Base-by-base conservation (phyloP, 164 flowering plant species). In the Magnolia kwangsiensis region DNA sequence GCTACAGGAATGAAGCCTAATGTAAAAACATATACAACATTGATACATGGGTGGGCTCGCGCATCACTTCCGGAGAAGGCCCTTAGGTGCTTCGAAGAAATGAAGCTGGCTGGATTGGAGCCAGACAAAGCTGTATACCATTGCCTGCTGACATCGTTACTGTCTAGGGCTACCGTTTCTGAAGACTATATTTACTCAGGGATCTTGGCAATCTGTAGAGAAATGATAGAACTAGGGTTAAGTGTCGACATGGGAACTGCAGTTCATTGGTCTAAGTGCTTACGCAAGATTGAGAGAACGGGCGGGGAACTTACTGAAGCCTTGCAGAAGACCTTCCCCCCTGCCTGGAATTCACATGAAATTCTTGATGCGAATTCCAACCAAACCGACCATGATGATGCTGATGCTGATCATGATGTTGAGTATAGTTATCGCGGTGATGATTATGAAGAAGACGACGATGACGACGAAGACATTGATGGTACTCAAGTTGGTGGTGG, bases 41-140 rank as follows among this genome's bases (percentile, higher is more conserved):
- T 96, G 37, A 92, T 96, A 49, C 86, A 89, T 79, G 99, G 99
- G n/a, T 96, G 99, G 99, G 96, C 97, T 0, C 88, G 94, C 37
- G 97, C 98, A 23, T 90, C 97, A 68, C 92, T 88, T 45, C 98
- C 98, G 1, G 98, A 94, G 80, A 93, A 94, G 84, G 98, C 98
- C 16, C 80, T 96, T 81, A 81, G 74, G 72, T 92, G 96, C 81
- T 96, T 90, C 61, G 88, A 90, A 69, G 90, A 91, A 55, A 90
- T 94, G 98, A 94, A 94, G 84, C 50, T 59, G 63, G 86, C 83
- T 11, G 96, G 99, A 10, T 80, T 94, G 80, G 86, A 89, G 79
- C 95, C 99, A 9, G 99, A 94, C 86, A 88, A 85, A 87, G 95
- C 96, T 18, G 96, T 91, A 3, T 96, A 93, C 83, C 98, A 93